These are phyloP conservation scores for Paramecium octaurelia DNA, from an alignment of 73 alveolate species.

Conservation along the genomic window DNA sequence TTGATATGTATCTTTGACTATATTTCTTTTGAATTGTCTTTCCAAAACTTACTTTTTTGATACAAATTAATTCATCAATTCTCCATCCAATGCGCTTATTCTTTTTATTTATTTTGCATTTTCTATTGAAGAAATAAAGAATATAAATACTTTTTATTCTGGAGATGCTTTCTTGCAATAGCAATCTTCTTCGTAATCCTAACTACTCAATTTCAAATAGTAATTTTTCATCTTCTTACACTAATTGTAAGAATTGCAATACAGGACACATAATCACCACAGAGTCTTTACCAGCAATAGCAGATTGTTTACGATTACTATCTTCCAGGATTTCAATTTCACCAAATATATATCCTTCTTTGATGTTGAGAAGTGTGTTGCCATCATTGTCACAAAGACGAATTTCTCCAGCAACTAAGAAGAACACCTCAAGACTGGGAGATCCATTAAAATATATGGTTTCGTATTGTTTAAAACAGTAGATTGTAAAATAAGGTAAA, in stretches of 20 bases:
- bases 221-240: background rate
- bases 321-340: slow-evolving; percentile 15
- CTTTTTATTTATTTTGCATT: background rate
- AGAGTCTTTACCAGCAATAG: background rate
- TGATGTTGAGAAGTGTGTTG: background rate
- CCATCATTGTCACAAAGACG: background rate
- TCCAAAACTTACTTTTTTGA: background rate
- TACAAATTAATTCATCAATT: background rate
- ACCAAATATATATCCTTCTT: slow-evolving; percentile 32
- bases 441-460: slow-evolving; percentile 18
- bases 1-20: background rate
- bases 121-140: background rate
- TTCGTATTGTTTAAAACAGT: background rate
- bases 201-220: slow-evolving; percentile 2
- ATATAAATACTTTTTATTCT: background rate
- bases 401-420: slow-evolving; percentile 38
- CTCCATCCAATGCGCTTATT: background rate
- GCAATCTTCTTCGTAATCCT: background rate
- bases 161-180: background rate
- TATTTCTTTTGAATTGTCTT: background rate
- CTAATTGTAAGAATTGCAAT: background rate
- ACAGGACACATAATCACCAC: slow-evolving; percentile 10
- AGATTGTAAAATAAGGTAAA: background rate
- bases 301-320: background rate
- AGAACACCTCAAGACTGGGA: slow-evolving; percentile 6